A percentile compares a stretch with the other conserved stretches of the same genome.
These are phyloP conservation scores for Arthrobotrys sinensis DNA, from an alignment of 2,329 filamentous ascomycete species.

Conservation along the genomic window DNA sequence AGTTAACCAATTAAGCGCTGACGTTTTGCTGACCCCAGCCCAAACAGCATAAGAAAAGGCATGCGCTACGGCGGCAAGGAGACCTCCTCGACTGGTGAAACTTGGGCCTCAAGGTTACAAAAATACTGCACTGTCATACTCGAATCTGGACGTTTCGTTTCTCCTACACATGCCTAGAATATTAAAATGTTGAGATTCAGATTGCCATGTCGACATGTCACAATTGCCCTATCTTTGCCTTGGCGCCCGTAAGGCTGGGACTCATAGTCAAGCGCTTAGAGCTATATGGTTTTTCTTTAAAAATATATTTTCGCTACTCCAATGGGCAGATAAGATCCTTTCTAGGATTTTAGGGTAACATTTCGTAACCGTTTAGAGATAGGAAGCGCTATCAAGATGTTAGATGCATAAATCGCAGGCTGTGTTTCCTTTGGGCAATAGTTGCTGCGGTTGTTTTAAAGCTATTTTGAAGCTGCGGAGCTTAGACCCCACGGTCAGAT, in stretches of 20 bases:
- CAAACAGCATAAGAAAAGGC: slow-evolving; percentile 15
- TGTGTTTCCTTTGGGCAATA: not conserved
- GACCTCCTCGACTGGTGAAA: slow-evolving; percentile 15
- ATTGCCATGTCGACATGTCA: not conserved
- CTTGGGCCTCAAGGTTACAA: slow-evolving; percentile 9
- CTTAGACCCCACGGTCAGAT: slow-evolving; percentile 12
- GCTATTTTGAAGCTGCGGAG: slow-evolving; percentile 9
- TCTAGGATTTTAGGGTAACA: slow-evolving; percentile 3
- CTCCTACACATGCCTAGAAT: not conserved
- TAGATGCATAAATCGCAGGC: slow-evolving; percentile 11
- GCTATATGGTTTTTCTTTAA: not conserved
- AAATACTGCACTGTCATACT: slow-evolving; percentile 5
- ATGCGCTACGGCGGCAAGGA: slow-evolving; percentile 24
- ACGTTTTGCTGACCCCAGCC: slow-evolving; percentile 15
- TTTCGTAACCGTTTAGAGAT: not conserved
- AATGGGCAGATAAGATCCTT: not conserved
- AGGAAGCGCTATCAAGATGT: slow-evolving; percentile 18
- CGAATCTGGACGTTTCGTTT: not conserved
- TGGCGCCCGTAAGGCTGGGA: slow-evolving; percentile 7
- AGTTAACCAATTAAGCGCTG: slow-evolving; percentile 41
- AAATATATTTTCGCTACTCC: not conserved
- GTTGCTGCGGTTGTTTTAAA: slow-evolving; percentile 20
- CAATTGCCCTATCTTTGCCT: not conserved
- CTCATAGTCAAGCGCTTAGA: slow-evolving; percentile 9
- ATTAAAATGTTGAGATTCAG: not conserved